Base-by-base conservation (phyloP, 352 stramenopile genomes). In the Blastocystis sp. region DNA sequence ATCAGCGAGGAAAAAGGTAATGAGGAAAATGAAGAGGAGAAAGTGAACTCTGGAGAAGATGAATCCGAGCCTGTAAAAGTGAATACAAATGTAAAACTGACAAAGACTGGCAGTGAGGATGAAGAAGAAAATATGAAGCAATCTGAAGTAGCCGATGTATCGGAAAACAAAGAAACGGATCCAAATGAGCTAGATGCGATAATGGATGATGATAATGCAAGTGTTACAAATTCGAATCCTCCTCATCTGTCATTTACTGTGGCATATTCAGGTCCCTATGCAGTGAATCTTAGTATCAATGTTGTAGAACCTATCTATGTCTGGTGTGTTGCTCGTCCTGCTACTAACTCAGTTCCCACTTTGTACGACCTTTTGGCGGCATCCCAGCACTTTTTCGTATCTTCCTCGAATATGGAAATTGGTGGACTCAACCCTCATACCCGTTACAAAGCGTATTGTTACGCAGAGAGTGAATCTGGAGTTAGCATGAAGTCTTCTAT, bases 381-480 rank as follows among this genome's bases (percentile, higher is more conserved):
- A 18, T 26, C 26, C 0, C 37, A 56, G 47, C 68, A 79, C 47
- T 56, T 11, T 39, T 56, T 79, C 20, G 6, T 18, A 9, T 11
- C 26, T n/a, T 56, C n/a, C 8, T 13, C 39, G 0, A 56, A 8
- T 7, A 43, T 9, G 68, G 41, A 29, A 18, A 87, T 87, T 29
- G 20, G 13, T 18, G 75, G 45, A 18, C n/a, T 87, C 20, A 87
- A 56, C 18, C 6, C 41, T 7, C 6, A 7, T 4, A 87, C n/a
- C 15, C 13, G 0, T 5, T 87, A 87, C 39, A 54, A 70, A 8
- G 43, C 43, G 34, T 87, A 73, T 43, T 87, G 75, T 43, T 87
- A 87, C 39, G 75, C 75, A n/a, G 75, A 87, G 39, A 75, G 15
- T 11, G 18, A 45, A 15, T 37, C 9, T 13, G 43, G 43, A 20